Evolutionary conservation across 1,284 basidiomycete species (phyloP).

Genomic region (Apiotrichum sp.): DNA sequence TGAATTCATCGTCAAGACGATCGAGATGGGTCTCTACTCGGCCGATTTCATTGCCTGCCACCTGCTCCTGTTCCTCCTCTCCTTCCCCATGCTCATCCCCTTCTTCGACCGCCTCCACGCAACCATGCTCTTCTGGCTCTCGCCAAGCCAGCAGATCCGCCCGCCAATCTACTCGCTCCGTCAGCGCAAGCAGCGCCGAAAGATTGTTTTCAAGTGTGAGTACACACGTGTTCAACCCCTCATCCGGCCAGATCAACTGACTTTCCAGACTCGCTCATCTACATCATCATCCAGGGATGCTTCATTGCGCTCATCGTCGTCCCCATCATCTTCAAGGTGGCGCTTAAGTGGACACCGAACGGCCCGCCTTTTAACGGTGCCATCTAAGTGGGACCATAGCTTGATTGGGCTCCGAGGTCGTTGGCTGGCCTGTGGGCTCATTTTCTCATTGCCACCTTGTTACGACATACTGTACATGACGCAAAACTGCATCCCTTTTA

Average conservation of each 20-base stretch:
- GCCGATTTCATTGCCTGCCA: slow-evolving; percentile 60
- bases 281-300: slow-evolving; percentile 64
- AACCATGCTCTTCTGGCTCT: slow-evolving; percentile 64
- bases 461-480: background rate
- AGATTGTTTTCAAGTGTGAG: slow-evolving; percentile 59
- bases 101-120: slow-evolving; percentile 82
- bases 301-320: slow-evolving; percentile 62
- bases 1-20: slow-evolving; percentile 92
- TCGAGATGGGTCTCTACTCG: slow-evolving; percentile 90
- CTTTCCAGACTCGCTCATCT: slow-evolving; percentile 60
- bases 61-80: slow-evolving; percentile 66
- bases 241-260: too few relatives aligned
- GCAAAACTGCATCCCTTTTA: background rate
- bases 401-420: too few relatives aligned
- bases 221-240: too few relatives aligned
- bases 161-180: slow-evolving; percentile 87
- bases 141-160: slow-evolving; percentile 75
- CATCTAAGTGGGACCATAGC: slow-evolving; percentile 25
- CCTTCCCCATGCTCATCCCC: slow-evolving; percentile 75
- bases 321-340: slow-evolving; percentile 54
- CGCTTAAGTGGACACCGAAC: slow-evolving; percentile 57
- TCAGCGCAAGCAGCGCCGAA: slow-evolving; percentile 75
- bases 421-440: background rate
- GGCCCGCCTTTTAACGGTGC: slow-evolving; percentile 33
- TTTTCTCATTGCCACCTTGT: background rate